Conservation (phyloP, 2,329 filamentous ascomycete genomes). For the Daldinia sp. region DNA sequence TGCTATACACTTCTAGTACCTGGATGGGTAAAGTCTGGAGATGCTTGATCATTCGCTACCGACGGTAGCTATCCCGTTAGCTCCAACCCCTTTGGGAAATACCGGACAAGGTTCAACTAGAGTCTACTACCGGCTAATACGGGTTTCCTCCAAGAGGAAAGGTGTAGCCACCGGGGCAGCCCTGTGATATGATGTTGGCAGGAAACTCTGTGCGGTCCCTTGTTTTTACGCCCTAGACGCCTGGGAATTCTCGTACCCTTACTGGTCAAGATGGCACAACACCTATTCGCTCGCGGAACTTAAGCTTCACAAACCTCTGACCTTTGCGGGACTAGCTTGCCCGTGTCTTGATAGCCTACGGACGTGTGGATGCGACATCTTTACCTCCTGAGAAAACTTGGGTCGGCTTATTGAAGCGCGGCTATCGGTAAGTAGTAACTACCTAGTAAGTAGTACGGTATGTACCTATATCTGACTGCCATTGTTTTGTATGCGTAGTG, state of each 20-base stretch:
- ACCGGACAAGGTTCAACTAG: slow-evolving; percentile 31
- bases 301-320: slow-evolving; percentile 11
- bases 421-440: slow-evolving; percentile 34
- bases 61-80: slow-evolving; percentile 31
- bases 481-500: slow-evolving; percentile 4
- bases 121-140: slow-evolving; percentile 38
- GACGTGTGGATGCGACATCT: slow-evolving; percentile 32
- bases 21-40: slow-evolving; percentile 31
- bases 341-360: slow-evolving; percentile 20
- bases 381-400: slow-evolving; percentile 21
- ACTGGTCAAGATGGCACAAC: slow-evolving; percentile 16
- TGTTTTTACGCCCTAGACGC: slow-evolving; percentile 5
- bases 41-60: slow-evolving; percentile 31
- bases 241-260: not conserved
- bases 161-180: slow-evolving; percentile 14
- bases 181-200: slow-evolving; percentile 13
- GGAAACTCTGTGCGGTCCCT: slow-evolving; percentile 13
- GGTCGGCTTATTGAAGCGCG: slow-evolving; percentile 26
- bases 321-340: slow-evolving; percentile 28
- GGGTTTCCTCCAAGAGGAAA: slow-evolving; percentile 23
- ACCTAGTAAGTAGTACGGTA: too few relatives aligned
- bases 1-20: slow-evolving; percentile 12
- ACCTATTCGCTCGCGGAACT: slow-evolving; percentile 29
- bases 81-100: slow-evolving; percentile 35
- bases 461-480: slow-evolving; percentile 17